Evolutionary conservation across 2,329 filamentous ascomycete genomes (phyloP).

Genomic region (Botrytis porri): DNA sequence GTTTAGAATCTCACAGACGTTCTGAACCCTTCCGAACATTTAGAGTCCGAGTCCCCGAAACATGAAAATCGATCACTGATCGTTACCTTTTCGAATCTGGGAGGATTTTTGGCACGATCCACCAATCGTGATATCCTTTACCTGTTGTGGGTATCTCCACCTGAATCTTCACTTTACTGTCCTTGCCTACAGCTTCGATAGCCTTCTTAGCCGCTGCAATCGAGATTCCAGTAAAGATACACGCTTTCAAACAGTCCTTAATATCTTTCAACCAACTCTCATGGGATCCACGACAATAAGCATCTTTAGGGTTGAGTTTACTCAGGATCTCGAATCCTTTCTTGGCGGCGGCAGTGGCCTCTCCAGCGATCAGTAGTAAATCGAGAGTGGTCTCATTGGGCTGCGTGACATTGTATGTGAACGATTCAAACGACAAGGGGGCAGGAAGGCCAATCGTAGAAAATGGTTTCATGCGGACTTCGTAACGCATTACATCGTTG

Average conservation of each 20-base stretch:
- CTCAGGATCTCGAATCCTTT: constrained; percentile 56
- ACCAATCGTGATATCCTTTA: constrained; percentile 61
- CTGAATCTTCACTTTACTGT: constrained; percentile 40
- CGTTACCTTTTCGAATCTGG: not conserved
- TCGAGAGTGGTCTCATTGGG: constrained; percentile 39
- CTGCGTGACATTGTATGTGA: constrained; percentile 45
- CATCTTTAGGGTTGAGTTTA: constrained; percentile 50
- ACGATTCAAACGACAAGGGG: constrained; percentile 53
- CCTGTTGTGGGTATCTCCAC: constrained; percentile 52
- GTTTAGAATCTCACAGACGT: not conserved
- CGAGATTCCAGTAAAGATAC: constrained; percentile 66
- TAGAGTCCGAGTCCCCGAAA: constrained; percentile 3
- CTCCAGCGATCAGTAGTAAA: constrained; percentile 38
- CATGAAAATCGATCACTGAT: not conserved
- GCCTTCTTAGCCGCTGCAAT: constrained; percentile 59
- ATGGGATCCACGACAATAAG: constrained; percentile 56
- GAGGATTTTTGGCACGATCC: constrained; percentile 53
- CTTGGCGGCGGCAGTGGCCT: constrained; percentile 41
- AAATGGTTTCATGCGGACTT: constrained; percentile 70
- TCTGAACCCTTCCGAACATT: not conserved
- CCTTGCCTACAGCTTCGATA: constrained; percentile 41
- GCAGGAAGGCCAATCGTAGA: constrained; percentile 57
- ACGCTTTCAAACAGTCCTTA: constrained; percentile 63
- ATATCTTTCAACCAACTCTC: constrained; percentile 59
- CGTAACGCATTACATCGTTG: constrained; percentile 56